Conservation (phyloP, 371 early-diverging fungal genomes). For the Apophysomyces variabilis region DNA sequence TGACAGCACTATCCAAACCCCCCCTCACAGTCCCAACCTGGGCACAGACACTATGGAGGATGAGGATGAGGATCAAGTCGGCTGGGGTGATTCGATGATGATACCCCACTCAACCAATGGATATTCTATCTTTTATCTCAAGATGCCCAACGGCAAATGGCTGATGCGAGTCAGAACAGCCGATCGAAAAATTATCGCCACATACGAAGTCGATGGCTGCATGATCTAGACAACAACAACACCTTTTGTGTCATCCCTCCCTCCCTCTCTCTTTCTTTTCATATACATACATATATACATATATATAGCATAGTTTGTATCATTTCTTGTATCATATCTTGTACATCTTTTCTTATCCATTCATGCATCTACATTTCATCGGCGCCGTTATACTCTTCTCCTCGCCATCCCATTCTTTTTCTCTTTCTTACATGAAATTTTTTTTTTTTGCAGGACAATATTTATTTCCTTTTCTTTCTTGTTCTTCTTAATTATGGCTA, state of each 20-base stretch:
- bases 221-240: constrained; percentile 30
- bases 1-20: neutral
- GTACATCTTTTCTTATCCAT: constrained; percentile 6
- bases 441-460: no score
- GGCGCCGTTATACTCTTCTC: neutral
- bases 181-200: constrained; percentile 39
- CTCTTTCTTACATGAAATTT: no score
- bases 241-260: neutral
- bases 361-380: neutral
- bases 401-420: neutral
- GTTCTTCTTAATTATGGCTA: neutral
- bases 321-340: constrained; percentile 1
- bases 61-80: neutral
- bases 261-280: neutral
- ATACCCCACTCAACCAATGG: constrained; percentile 19
- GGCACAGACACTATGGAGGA: neutral
- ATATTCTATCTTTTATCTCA: constrained; percentile 44
- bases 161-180: constrained; percentile 34
- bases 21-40: neutral
- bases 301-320: neutral
- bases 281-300: no score
- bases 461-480: neutral
- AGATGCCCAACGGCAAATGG: constrained; percentile 44
- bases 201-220: constrained; percentile 38
- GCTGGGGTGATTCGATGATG: neutral